A percentile compares a stretch with the other conserved stretches of the same genome.
phyloP scores from a whole-genome alignment of 495 filamentous ascomycete genomes.

The Astrocystis sublimbata region DNA sequence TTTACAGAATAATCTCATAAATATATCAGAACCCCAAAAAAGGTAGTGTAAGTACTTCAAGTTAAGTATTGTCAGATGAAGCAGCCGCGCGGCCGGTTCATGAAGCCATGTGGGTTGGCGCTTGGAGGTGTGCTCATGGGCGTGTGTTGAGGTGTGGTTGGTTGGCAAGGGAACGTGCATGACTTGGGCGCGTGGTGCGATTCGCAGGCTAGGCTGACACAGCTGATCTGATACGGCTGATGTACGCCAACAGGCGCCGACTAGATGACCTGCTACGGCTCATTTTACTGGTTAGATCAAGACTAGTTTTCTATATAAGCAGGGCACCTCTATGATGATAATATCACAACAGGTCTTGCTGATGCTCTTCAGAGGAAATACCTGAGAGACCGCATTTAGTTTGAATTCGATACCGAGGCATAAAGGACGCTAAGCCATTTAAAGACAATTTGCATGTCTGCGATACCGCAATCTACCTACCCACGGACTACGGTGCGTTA shows the following conservation, averaged over 20 bases:
- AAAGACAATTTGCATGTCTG: neutral
- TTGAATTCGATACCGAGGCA: neutral
- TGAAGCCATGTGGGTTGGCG: slow-evolving; percentile 5
- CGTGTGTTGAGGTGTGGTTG: slow-evolving; percentile 4
- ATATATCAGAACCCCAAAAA: too few species aligned
- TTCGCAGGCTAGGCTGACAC: slow-evolving; percentile 9
- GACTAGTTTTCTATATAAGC: too few species aligned
- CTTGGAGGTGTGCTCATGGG: slow-evolving; percentile 1
- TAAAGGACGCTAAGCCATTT: neutral
- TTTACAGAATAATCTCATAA: too few species aligned
- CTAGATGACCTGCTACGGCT: too few species aligned
- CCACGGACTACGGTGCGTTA: neutral
- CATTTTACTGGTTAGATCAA: too few species aligned
- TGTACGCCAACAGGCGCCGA: neutral
- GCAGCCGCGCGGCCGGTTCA: slow-evolving; percentile 5
- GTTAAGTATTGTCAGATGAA: neutral
- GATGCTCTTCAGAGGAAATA: too few species aligned
- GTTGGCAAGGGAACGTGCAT: slow-evolving; percentile 20
- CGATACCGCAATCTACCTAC: neutral
- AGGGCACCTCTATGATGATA: too few species aligned
- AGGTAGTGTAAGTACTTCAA: too few species aligned
- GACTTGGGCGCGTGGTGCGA: slow-evolving; percentile 13
- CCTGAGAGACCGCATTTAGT: neutral
- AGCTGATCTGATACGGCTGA: neutral
- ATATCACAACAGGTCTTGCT: too few species aligned